Conservation (phyloP, 495 filamentous ascomycete species). For the Daldinia concentrica region DNA sequence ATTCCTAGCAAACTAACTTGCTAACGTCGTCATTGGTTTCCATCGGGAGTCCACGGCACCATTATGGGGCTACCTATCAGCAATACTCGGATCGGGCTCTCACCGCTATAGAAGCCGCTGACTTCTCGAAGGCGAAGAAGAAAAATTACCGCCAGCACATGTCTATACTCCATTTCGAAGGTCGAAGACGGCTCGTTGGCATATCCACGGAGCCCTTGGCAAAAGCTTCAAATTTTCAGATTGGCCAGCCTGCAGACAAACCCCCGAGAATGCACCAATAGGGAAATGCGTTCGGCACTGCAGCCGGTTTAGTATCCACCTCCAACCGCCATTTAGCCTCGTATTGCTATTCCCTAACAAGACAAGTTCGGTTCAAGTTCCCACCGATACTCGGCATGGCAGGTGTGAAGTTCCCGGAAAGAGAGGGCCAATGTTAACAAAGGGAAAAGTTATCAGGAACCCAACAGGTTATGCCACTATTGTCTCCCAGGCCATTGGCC, state of each 20-base stretch:
- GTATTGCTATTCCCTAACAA: slow-evolving; percentile 31
- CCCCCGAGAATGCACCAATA: slow-evolving; percentile 24
- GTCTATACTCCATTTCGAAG: slow-evolving; percentile 6
- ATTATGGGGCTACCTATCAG: slow-evolving; percentile 1
- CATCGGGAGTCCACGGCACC: slow-evolving; percentile 9
- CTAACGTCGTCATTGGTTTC: slow-evolving; percentile 21
- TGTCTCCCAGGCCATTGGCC: slow-evolving; percentile 1
- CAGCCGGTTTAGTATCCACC: slow-evolving; percentile 37
- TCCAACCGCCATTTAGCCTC: slow-evolving; percentile 29
- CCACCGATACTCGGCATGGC: slow-evolving; percentile 42
- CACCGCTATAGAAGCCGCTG: slow-evolving; percentile 25
- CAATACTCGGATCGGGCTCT: slow-evolving; percentile 25
- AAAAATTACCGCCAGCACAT: background rate
- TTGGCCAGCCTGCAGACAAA: slow-evolving; percentile 19
- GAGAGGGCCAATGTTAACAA: slow-evolving; percentile 25
- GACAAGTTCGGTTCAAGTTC: slow-evolving; percentile 35
- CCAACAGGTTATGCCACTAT: slow-evolving; percentile 12
- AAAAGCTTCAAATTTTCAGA: slow-evolving; percentile 32
- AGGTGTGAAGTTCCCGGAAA: background rate
- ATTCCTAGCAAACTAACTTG: background rate
- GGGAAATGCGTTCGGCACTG: slow-evolving; percentile 22
- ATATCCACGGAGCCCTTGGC: slow-evolving; percentile 8
- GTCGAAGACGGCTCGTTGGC: slow-evolving; percentile 4
- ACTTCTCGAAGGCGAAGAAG: background rate
- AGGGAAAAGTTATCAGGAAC: slow-evolving; percentile 11